phyloP scores from a whole-genome alignment of 2,329 filamentous ascomycete species.

The Phialophora expanda region DNA sequence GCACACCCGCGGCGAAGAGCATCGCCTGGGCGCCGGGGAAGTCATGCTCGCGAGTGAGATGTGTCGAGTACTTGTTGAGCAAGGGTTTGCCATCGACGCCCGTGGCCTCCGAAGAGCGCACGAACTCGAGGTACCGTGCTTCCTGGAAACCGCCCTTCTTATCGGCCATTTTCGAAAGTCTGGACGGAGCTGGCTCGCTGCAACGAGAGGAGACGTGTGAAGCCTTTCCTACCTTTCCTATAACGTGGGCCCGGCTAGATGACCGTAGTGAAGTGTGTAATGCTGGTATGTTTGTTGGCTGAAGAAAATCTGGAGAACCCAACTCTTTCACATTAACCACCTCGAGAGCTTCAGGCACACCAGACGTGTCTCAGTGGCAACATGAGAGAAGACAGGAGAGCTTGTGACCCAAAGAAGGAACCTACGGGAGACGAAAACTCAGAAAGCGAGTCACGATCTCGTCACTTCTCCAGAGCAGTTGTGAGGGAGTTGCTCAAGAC shows the following conservation, averaged over 20 bases:
- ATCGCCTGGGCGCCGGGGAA: conserved; percentile 94
- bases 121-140: conserved; percentile 62
- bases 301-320: not conserved
- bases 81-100: conserved; percentile 63
- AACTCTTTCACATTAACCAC: not conserved
- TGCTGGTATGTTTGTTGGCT: not conserved
- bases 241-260: not conserved
- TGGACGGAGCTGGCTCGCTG: not conserved
- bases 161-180: not conserved
- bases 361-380: not conserved
- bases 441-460: not conserved
- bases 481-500: not conserved
- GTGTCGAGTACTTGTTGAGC: conserved; percentile 85
- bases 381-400: not conserved
- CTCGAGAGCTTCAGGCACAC: not conserved
- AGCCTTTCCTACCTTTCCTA: not conserved
- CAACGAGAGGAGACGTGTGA: not conserved
- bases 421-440: not conserved
- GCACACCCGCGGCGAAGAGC: conserved; percentile 91
- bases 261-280: not conserved
- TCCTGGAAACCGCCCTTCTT: conserved; percentile 33
- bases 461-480: not conserved
- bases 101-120: conserved; percentile 58
- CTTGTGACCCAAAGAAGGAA: too few species aligned
- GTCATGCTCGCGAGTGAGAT: conserved; percentile 82